phyloP scores from a whole-genome alignment of 257 asterid genomes.

The Verbena officinalis region DNA sequence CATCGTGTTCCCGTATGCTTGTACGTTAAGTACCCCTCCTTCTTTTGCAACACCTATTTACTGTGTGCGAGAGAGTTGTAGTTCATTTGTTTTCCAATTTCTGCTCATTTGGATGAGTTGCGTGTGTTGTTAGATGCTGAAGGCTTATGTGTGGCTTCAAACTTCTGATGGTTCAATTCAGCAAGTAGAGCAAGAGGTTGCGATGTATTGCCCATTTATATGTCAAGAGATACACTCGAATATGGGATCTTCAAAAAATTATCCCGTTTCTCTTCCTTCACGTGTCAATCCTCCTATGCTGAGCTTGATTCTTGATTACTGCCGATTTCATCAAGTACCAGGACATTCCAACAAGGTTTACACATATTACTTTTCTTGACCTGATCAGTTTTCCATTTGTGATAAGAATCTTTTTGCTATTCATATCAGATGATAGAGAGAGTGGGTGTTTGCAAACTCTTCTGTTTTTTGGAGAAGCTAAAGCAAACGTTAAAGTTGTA shows the following conservation, averaged over 20 bases:
- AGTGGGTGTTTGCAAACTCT: too few species aligned
- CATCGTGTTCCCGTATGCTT: conserved; percentile 2
- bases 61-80: background rate
- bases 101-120: conserved; percentile 24
- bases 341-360: conserved; percentile 95
- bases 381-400: background rate
- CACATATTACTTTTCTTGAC: conserved; percentile 10
- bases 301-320: conserved; percentile 87
- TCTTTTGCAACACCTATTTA: conserved; percentile 15
- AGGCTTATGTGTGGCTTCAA: conserved; percentile 90
- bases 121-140: conserved; percentile 58
- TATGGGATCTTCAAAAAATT: conserved; percentile 82
- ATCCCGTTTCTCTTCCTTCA: conserved; percentile 87
- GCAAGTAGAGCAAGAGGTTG: conserved; percentile 91
- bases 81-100: background rate
- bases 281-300: conserved; percentile 81
- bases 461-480: too few species aligned
- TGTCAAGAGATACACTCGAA: conserved; percentile 80
- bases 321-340: conserved; percentile 88
- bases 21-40: background rate
- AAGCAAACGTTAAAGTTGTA: too few species aligned
- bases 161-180: conserved; percentile 81
- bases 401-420: conserved; percentile 5
- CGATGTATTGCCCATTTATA: conserved; percentile 83
- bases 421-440: conserved; percentile 13